A percentile compares a stretch with the other conserved stretches of the same genome.
phyloP scores from a whole-genome alignment of 768 basidiomycete species.

The Kwoniella dejecticola region DNA sequence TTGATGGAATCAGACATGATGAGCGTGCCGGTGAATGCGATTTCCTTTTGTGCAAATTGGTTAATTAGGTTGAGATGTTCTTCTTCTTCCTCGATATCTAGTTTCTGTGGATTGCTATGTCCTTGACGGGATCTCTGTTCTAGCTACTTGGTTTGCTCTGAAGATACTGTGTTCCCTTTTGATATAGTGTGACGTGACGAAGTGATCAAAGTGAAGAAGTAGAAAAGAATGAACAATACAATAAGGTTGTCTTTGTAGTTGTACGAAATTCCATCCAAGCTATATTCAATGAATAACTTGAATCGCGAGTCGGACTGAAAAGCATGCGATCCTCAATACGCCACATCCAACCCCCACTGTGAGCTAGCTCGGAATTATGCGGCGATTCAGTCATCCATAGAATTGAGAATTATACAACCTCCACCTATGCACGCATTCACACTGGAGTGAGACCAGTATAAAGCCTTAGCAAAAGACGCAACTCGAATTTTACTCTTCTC shows the following conservation, averaged over 20 bases:
- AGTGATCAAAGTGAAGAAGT: neutral
- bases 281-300: neutral
- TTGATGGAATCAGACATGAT: slow-evolving; percentile 32
- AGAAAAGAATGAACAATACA: too few species aligned
- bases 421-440: neutral
- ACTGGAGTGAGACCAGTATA: neutral
- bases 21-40: neutral
- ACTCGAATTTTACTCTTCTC: neutral
- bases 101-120: neutral
- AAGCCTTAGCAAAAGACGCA: neutral
- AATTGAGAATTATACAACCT: too few species aligned
- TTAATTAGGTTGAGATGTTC: neutral
- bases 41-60: neutral
- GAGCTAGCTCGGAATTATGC: slow-evolving; percentile 7
- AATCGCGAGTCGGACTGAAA: neutral
- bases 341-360: neutral
- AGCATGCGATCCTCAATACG: neutral
- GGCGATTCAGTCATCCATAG: neutral
- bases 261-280: neutral
- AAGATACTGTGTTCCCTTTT: neutral
- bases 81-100: neutral
- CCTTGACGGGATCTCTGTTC: neutral
- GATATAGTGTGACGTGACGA: neutral
- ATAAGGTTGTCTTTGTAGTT: too few species aligned
- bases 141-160: neutral